Base-by-base conservation (phyloP, 441 rosid genomes). In the Erodium moschatum region DNA sequence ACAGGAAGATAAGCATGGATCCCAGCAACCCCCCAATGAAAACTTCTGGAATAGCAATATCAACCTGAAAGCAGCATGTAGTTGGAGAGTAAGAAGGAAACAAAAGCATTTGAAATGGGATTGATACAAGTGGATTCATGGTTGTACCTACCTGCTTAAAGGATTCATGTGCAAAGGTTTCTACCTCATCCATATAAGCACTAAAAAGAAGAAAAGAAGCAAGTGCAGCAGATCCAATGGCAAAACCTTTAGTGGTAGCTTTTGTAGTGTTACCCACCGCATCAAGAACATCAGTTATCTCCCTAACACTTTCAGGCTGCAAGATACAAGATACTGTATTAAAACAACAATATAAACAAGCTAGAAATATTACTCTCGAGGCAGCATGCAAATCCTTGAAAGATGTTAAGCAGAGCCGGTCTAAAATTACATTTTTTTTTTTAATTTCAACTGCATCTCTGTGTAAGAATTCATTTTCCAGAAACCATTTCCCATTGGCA, bases 151-250 rank as follows among this genome's bases (percentile, higher is more conserved):
- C 99, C 94, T 94, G 92, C 68, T 82, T 87, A 73, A 94, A 91
- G 81, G 97, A 72, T 70, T 75, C 85, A 58, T 21, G 79, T 50
- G 99, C 87, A 83, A 94, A 91, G 44, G 94, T 62, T 77, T 90
- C 84, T 76, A 94, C 99, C 84, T 94, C 99, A 78, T 94, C 97
- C 99, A 94, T 94, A 77, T 89, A 94, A 19, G 99, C 99, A 86
- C 97, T 91, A 75, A 94, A 91, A 68, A 94, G 86, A 85, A 94
- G 97, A 77, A 94, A 94, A 64, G 99, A 94, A 61, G 97, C 99
- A 67, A 94, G 94, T 38, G 97, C 97, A 33, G 97, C 99, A 72
- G 99, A 94, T 71, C 97, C 97, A 81, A 94, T 89, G 54, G 99
- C 99, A 84, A 91, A 94, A 21, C 97, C 99, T 85, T 94, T 94